Evolutionary conservation across 331 rosid genomes (phyloP).

Genomic region (Pyracantha coccinea): DNA sequence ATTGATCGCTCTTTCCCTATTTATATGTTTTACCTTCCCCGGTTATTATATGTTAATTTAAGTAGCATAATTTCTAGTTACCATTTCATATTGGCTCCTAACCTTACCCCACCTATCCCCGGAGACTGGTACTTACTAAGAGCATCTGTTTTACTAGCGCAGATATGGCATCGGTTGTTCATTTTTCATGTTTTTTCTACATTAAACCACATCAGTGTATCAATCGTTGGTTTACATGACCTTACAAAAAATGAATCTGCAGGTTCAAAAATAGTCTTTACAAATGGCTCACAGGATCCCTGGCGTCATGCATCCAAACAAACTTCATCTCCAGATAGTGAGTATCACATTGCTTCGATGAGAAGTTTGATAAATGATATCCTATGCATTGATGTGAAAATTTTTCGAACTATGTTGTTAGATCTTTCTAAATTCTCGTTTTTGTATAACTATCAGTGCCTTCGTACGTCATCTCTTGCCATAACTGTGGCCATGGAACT

Average conservation of each 20-base stretch:
- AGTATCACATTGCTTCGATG: conserved; percentile 27
- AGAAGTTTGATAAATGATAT: not conserved
- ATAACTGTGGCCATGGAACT: conserved; percentile 87
- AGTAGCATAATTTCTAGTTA: not conserved
- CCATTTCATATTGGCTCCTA: not conserved
- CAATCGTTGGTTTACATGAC: conserved; percentile 7
- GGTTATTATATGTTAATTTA: not conserved
- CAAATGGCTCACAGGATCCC: conserved; percentile 98
- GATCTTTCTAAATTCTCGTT: not conserved
- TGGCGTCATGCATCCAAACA: conserved; percentile 98
- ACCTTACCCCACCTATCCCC: not conserved
- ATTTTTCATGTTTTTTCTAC: not conserved
- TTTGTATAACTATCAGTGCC: conserved; percentile 59
- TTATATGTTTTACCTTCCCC: not conserved
- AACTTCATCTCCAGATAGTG: conserved; percentile 73
- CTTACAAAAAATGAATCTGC: conserved; percentile 19
- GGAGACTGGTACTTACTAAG: not conserved
- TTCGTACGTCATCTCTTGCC: conserved; percentile 65
- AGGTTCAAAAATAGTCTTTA: conserved; percentile 86
- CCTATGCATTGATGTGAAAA: not conserved
- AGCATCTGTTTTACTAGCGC: not conserved
- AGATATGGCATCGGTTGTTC: not conserved
- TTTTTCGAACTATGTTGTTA: not conserved
- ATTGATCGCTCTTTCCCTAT: conserved; percentile 5
- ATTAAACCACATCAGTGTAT: not conserved